These are phyloP conservation scores for Schizochytrium sp. DNA, from an alignment of 108 stramenopile genomes.

Conservation along the genomic window DNA sequence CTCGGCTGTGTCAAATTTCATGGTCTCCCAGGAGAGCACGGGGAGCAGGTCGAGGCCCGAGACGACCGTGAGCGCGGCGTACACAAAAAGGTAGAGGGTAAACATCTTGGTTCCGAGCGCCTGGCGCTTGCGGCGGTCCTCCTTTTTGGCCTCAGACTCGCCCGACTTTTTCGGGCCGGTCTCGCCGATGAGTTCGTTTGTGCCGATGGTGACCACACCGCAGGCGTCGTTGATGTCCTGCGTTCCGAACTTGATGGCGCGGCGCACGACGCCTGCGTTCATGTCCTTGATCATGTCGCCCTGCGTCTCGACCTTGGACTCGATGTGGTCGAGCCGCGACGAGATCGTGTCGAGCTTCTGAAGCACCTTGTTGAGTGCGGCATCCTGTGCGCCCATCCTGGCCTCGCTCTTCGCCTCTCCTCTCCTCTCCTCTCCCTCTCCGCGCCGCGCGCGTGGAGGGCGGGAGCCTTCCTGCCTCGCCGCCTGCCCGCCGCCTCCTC, in stretches of 20 bases:
- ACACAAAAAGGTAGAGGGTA: background rate
- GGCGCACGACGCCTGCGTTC: background rate
- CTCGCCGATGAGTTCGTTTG: background rate
- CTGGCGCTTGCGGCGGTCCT: background rate
- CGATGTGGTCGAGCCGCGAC: background rate
- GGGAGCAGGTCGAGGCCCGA: constrained; percentile 1
- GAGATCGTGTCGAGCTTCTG: background rate
- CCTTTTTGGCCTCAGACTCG: background rate
- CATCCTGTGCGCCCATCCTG: background rate
- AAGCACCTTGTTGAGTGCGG: background rate
- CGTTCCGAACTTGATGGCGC: background rate
- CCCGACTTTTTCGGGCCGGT: background rate
- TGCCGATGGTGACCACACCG: background rate
- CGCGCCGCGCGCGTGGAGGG: no score
- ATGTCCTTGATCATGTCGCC: background rate
- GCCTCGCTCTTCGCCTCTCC: background rate
- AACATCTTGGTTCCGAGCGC: background rate
- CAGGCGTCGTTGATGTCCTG: background rate
- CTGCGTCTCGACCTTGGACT: background rate
- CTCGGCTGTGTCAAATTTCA: background rate
- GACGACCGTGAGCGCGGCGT: background rate
- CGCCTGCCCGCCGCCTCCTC: no score
- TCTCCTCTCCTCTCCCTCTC: no score
- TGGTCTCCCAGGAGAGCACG: background rate
- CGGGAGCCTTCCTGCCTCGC: no score